A percentile compares a stretch with the other conserved stretches of the same genome.
These are phyloP conservation scores for Exophiala alcalophila DNA, from an alignment of 2,329 filamentous ascomycete genomes.

Conservation along the genomic window DNA sequence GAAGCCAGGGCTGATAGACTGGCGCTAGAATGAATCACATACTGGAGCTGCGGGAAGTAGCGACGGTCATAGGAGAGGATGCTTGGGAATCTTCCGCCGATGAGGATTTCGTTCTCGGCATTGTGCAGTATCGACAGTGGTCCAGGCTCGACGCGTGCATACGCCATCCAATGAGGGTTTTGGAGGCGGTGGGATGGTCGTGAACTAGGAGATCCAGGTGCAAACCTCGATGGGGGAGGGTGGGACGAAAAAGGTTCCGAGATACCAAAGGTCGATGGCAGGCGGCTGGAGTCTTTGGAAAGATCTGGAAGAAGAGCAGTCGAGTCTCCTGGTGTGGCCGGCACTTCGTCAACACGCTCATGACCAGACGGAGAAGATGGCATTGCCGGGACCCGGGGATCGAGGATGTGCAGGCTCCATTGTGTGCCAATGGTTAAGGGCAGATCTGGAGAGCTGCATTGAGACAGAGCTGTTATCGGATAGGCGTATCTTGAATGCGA, in stretches of 20 bases:
- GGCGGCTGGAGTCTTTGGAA: constrained; percentile 4
- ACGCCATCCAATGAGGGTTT: constrained; percentile 39
- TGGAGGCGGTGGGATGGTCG: constrained; percentile 12
- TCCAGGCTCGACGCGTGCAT: constrained; percentile 74
- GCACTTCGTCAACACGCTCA: constrained; percentile 54
- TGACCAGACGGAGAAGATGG: constrained; percentile 35
- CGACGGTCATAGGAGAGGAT: constrained; percentile 87
- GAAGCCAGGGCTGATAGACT: constrained; percentile 63
- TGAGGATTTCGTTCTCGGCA: constrained; percentile 74
- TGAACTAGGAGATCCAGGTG: constrained; percentile 13
- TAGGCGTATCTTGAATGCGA: constrained; percentile 72
- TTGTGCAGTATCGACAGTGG: constrained; percentile 81
- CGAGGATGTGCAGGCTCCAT: constrained; percentile 76
- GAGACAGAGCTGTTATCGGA: constrained; percentile 78
- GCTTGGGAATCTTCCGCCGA: constrained; percentile 83
- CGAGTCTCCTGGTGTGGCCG: constrained; percentile 9
- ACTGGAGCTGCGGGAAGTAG: constrained; percentile 73
- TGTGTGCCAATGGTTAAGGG: constrained; percentile 84
- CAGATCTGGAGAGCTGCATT: constrained; percentile 58
- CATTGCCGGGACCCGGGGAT: constrained; percentile 57
- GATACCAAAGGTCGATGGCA: constrained; percentile 13
- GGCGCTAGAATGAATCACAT: constrained; percentile 80
- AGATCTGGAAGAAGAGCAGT: constrained; percentile 22
- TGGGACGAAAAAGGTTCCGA: constrained; percentile 4
- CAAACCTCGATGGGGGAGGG: constrained; percentile 3